Evolutionary conservation across 129 eudicot genomes (phyloP).

Genomic region (Flaveria ramosissima): DNA sequence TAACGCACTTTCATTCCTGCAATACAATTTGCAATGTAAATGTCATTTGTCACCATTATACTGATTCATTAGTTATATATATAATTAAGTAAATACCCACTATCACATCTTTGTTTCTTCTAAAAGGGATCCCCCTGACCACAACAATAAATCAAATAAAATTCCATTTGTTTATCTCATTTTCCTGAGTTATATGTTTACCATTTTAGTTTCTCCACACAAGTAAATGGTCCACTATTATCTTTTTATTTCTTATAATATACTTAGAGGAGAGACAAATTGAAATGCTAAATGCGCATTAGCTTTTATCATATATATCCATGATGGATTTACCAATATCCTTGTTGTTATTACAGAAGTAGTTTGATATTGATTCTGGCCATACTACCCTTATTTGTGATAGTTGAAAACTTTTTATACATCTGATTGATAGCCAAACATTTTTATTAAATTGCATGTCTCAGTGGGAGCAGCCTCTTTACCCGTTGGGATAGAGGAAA

Average conservation of each 20-base stretch:
- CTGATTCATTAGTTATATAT: neutral
- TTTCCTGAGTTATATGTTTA: neutral
- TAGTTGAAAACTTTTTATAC: neutral
- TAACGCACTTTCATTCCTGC: constrained; percentile 92
- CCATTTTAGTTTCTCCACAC: constrained; percentile 8
- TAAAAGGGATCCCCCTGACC: neutral
- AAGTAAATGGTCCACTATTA: neutral
- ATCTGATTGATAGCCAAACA: neutral
- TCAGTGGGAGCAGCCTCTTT: no score
- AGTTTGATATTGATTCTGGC: neutral
- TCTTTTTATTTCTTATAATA: constrained; percentile 3
- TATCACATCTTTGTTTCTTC: neutral
- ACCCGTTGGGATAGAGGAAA: no score
- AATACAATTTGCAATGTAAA: constrained; percentile 15
- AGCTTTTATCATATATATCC: neutral
- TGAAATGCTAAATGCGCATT: neutral
- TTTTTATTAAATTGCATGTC: neutral
- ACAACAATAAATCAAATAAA: neutral
- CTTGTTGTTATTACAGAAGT: neutral
- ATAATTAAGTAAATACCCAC: neutral
- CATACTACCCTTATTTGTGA: constrained; percentile 3
- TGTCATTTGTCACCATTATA: neutral
- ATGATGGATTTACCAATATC: neutral
- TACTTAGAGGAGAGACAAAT: neutral
- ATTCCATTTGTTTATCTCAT: constrained; percentile 3